Conservation (phyloP, 2,329 filamentous ascomycete genomes). For the Fusarium decemcellulare region DNA sequence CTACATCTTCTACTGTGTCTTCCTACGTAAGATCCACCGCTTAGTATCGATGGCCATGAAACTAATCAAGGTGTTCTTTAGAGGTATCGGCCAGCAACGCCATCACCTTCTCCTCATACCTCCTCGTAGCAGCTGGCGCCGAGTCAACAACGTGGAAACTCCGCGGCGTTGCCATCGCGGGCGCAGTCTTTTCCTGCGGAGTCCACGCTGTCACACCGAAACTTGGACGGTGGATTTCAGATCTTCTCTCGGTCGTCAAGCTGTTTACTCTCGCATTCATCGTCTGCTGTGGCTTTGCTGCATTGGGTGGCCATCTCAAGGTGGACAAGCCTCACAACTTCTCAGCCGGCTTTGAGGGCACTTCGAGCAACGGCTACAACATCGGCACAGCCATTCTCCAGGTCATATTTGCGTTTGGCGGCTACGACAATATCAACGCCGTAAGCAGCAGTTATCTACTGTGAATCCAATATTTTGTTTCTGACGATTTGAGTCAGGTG, state of each 20-base stretch:
- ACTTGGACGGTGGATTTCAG: conserved; percentile 17
- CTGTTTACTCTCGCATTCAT: conserved; percentile 28
- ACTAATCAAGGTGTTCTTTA: background rate
- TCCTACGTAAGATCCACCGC: conserved; percentile 19
- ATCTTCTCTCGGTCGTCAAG: conserved; percentile 19
- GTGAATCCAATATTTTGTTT: too few relatives aligned
- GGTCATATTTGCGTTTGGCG: conserved; percentile 25
- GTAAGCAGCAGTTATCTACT: background rate
- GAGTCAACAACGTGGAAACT: conserved; percentile 25
- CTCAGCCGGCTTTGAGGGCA: conserved; percentile 19
- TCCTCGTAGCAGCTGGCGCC: conserved; percentile 13
- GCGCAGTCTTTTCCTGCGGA: conserved; percentile 11
- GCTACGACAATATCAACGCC: conserved; percentile 32
- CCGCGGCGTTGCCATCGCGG: conserved; percentile 15
- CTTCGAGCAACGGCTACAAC: conserved; percentile 18
- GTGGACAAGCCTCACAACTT: conserved; percentile 27
- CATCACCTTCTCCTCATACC: conserved; percentile 25
- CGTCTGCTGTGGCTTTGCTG: conserved; percentile 31
- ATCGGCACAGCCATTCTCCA: conserved; percentile 26
- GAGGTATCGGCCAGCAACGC: conserved; percentile 25
- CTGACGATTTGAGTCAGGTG: conserved; percentile 7
- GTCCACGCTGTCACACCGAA: conserved; percentile 12
- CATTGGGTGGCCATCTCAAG: conserved; percentile 20
- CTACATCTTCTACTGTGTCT: conserved; percentile 42
- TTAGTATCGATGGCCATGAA: background rate